phyloP scores from a whole-genome alignment of 2,329 filamentous ascomycete species.

The Colletotrichum tanaceti region DNA sequence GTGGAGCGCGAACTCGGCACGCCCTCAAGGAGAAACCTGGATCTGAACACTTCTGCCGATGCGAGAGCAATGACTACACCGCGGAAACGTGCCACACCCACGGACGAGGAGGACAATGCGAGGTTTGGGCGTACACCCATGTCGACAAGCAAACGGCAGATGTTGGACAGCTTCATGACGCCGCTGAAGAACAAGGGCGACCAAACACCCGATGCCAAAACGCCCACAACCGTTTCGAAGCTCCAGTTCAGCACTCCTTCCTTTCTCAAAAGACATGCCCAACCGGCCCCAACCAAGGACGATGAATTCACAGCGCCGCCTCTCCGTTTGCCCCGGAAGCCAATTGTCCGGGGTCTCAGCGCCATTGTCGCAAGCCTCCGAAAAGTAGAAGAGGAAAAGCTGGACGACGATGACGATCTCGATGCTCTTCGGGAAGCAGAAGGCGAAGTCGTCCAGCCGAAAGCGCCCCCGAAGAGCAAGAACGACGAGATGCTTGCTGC shows the following conservation, averaged over 20 bases:
- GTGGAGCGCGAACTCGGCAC: conserved; percentile 62
- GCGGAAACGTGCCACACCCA: conserved; percentile 54
- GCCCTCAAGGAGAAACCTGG: conserved; percentile 57
- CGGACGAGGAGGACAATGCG: conserved; percentile 46
- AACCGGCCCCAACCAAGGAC: conserved; percentile 68
- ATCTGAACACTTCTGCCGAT: conserved; percentile 47
- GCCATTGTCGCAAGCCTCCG: conserved; percentile 78
- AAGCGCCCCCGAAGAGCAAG: conserved; percentile 43
- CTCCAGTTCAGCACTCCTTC: conserved; percentile 76
- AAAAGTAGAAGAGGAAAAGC: conserved; percentile 74
- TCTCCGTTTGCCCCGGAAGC: conserved; percentile 66
- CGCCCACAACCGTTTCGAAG: conserved; percentile 64
- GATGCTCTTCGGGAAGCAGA: conserved; percentile 81
- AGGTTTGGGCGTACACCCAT: conserved; percentile 62
- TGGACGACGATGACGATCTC: conserved; percentile 80
- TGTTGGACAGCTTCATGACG: conserved; percentile 73
- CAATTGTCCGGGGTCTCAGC: conserved; percentile 77
- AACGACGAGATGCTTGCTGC: conserved; percentile 55
- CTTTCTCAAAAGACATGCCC: conserved; percentile 67
- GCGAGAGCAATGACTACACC: conserved; percentile 56
- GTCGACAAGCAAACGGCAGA: conserved; percentile 69
- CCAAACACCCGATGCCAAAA: conserved; percentile 53
- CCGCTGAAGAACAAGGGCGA: conserved; percentile 65
- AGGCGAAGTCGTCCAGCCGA: conserved; percentile 51
- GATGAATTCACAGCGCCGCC: conserved; percentile 62